These are phyloP conservation scores for Arxiozyma slooffiae DNA, from an alignment of 1,139 yeast species.

Conservation along the genomic window DNA sequence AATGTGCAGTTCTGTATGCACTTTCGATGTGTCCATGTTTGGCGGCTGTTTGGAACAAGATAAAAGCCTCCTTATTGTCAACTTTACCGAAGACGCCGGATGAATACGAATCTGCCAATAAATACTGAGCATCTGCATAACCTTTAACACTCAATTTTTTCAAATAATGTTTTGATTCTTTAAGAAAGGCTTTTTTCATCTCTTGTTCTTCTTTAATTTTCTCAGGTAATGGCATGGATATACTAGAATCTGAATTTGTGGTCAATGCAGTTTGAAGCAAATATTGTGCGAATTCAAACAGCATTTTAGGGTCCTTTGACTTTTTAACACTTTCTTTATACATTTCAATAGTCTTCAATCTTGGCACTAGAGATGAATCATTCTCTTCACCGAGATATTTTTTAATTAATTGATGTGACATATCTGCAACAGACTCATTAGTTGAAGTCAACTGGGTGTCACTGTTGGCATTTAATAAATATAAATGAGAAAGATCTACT, in stretches of 20 bases:
- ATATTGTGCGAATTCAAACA: conserved; percentile 86
- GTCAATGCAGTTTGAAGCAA: conserved; percentile 77
- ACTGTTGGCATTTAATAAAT: conserved; percentile 29
- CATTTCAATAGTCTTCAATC: conserved; percentile 78
- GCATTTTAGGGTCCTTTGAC: conserved; percentile 72
- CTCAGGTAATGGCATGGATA: conserved; percentile 1
- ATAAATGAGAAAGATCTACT: conserved; percentile 34
- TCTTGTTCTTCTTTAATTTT: conserved; percentile 12
- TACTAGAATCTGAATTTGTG: conserved; percentile 28
- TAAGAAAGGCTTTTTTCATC: conserved; percentile 42
- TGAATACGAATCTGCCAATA: conserved; percentile 78
- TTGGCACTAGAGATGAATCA: conserved; percentile 45
- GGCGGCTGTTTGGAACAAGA: conserved; percentile 77
- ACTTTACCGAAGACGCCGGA: conserved; percentile 79
- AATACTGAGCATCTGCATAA: conserved; percentile 80
- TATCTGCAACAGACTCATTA: conserved; percentile 33
- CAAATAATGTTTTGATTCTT: conserved; percentile 67
- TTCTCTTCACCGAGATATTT: conserved; percentile 47
- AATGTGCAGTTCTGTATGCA: conserved; percentile 82
- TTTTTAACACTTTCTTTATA: conserved; percentile 79
- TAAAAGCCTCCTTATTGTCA: conserved; percentile 70
- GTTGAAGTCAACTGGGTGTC: conserved; percentile 33
- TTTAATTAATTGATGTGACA: conserved; percentile 32
- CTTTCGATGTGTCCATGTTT: conserved; percentile 88
- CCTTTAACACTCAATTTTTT: conserved; percentile 72